Conservation (phyloP, 805 yeast genomes). For the Kazachstania viticola region DNA sequence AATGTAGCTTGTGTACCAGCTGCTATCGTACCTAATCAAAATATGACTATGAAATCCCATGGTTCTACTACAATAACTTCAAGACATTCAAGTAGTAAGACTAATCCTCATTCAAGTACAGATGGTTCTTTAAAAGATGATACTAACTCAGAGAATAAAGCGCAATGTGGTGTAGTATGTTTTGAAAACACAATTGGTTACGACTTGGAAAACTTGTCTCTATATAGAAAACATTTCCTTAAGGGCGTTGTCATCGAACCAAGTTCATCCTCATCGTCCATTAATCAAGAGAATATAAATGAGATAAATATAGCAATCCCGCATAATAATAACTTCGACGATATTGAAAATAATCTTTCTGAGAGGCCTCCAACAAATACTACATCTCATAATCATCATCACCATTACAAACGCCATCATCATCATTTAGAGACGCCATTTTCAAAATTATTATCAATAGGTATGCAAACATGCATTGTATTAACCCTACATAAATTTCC, state of each 20-base stretch:
- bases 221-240: constrained; percentile 23
- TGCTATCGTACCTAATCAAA: background rate
- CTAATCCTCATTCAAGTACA: no score
- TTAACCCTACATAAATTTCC: constrained; percentile 86
- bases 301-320: background rate
- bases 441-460: constrained; percentile 72
- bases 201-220: constrained; percentile 25
- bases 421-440: constrained; percentile 72
- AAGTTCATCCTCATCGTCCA: background rate
- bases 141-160: background rate
- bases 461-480: constrained; percentile 82
- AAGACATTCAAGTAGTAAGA: background rate
- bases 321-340: background rate
- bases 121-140: no score
- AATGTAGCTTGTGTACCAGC: constrained; percentile 8
- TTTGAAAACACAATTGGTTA: constrained; percentile 27
- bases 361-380: background rate
- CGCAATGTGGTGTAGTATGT: constrained; percentile 14
- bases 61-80: background rate
- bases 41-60: background rate
- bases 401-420: constrained; percentile 47
- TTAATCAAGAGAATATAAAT: background rate
- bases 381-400: background rate
- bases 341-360: no score
- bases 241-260: background rate